Evolutionary conservation across 2,329 filamentous ascomycete species (phyloP).

Genomic region (Aschersonia sp.): DNA sequence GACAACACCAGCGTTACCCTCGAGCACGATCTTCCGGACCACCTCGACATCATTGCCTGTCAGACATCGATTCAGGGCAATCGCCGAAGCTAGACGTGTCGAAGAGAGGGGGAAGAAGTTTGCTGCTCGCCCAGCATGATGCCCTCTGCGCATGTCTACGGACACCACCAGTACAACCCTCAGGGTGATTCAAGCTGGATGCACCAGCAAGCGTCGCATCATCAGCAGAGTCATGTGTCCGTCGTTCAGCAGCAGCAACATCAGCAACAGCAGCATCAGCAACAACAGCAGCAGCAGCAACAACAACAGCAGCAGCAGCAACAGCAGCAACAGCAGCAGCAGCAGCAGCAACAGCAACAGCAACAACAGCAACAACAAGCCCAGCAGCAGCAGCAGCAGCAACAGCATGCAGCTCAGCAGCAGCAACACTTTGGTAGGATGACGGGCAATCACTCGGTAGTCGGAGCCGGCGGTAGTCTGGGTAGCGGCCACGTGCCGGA

Average conservation of each 20-base stretch:
- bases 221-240: slow-evolving; percentile 42
- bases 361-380: slow-evolving; percentile 26
- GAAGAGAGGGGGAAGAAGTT: too few species aligned
- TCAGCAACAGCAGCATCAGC: slow-evolving; percentile 28
- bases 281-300: slow-evolving; percentile 31
- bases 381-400: slow-evolving; percentile 34
- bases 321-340: slow-evolving; percentile 22
- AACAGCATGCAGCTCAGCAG: background rate
- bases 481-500: slow-evolving; percentile 37
- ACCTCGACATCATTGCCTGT: too few species aligned
- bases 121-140: slow-evolving; percentile 33
- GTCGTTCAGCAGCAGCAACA: slow-evolving; percentile 33
- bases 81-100: too few species aligned
- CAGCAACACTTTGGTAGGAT: slow-evolving; percentile 23
- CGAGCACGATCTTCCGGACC: too few species aligned
- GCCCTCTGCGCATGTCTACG: slow-evolving; percentile 49
- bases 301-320: slow-evolving; percentile 33
- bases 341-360: slow-evolving; percentile 32
- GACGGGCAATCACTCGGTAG: slow-evolving; percentile 46
- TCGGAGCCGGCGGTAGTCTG: slow-evolving; percentile 23
- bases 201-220: slow-evolving; percentile 47
- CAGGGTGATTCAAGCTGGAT: slow-evolving; percentile 52
- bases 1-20: too few species aligned
- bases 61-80: too few species aligned
- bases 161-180: slow-evolving; percentile 50